phyloP scores from a whole-genome alignment of 78 protist species.

The Reticulomyxa filosa region DNA sequence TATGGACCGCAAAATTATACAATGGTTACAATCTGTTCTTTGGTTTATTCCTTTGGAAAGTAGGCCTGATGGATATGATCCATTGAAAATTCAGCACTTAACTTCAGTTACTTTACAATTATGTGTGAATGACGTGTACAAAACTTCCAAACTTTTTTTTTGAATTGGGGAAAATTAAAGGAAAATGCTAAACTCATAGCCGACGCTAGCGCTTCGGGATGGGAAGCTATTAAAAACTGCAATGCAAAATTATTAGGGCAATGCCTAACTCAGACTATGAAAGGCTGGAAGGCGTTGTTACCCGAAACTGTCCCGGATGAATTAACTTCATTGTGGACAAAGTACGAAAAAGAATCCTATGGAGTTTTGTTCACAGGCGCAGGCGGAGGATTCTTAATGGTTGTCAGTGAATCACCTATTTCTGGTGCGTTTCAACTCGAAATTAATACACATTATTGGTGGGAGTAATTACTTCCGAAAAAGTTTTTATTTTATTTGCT shows the following conservation, averaged over 20 bases:
- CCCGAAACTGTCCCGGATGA: slow-evolving; percentile 6
- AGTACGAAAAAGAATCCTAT: background rate
- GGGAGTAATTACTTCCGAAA: too few relatives aligned
- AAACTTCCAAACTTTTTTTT: too few relatives aligned
- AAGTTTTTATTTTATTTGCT: too few relatives aligned
- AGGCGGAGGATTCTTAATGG: slow-evolving; percentile 20
- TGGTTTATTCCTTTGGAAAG: slow-evolving; percentile 2
- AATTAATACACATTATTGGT: too few relatives aligned
- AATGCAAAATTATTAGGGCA: background rate
- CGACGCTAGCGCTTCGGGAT: background rate
- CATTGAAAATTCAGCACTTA: background rate
- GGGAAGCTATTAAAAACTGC: background rate
- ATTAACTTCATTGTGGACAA: background rate
- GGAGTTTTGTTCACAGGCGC: slow-evolving; percentile 18
- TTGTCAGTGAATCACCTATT: background rate
- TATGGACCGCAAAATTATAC: background rate
- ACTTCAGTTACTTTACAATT: background rate
- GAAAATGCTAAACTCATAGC: slow-evolving; percentile 2
- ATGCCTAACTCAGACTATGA: slow-evolving; percentile 9
- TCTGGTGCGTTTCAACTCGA: too few relatives aligned
- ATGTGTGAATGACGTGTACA: too few relatives aligned
- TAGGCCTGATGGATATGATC: slow-evolving; percentile 13
- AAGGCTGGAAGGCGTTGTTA: slow-evolving; percentile 3
- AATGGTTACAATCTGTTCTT: slow-evolving; percentile 11
- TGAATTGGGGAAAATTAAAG: too few relatives aligned